These are phyloP conservation scores for Hypomontagnella monticulosa DNA, from an alignment of 495 filamentous ascomycete genomes.

Conservation along the genomic window DNA sequence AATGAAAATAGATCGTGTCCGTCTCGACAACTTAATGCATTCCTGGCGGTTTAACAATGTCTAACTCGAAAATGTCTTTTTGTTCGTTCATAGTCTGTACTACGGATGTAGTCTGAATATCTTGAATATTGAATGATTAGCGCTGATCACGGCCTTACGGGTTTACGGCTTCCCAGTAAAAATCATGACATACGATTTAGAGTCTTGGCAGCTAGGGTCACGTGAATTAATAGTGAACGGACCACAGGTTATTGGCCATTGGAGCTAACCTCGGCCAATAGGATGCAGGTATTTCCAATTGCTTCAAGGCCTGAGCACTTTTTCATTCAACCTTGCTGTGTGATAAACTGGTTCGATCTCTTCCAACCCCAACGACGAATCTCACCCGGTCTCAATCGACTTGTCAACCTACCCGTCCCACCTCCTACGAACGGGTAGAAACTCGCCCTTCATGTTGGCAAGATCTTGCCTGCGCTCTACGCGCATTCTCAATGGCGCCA, in stretches of 20 bases:
- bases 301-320: slow-evolving; percentile 50
- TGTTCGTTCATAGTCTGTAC: too few species aligned
- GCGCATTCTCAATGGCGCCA: slow-evolving; percentile 77
- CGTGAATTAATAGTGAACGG: slow-evolving; percentile 23
- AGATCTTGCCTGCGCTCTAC: slow-evolving; percentile 82
- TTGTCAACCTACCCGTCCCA: slow-evolving; percentile 46
- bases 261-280: slow-evolving; percentile 42
- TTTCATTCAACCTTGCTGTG: slow-evolving; percentile 41
- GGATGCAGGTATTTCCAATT: slow-evolving; percentile 46
- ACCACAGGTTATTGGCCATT: neutral
- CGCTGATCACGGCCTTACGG: too few species aligned
- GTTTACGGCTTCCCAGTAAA: too few species aligned
- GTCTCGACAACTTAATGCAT: too few species aligned
- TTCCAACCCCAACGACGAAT: slow-evolving; percentile 39
- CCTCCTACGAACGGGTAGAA: slow-evolving; percentile 57
- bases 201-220: slow-evolving; percentile 21
- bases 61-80: too few species aligned
- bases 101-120: too few species aligned
- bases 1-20: neutral
- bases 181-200: neutral
- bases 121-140: too few species aligned
- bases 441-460: slow-evolving; percentile 79
- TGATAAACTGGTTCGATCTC: slow-evolving; percentile 43
- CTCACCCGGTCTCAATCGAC: slow-evolving; percentile 47
- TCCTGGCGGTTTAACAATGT: too few species aligned